phyloP scores from a whole-genome alignment of 805 yeast genomes.

The Kuraishia floccosa region DNA sequence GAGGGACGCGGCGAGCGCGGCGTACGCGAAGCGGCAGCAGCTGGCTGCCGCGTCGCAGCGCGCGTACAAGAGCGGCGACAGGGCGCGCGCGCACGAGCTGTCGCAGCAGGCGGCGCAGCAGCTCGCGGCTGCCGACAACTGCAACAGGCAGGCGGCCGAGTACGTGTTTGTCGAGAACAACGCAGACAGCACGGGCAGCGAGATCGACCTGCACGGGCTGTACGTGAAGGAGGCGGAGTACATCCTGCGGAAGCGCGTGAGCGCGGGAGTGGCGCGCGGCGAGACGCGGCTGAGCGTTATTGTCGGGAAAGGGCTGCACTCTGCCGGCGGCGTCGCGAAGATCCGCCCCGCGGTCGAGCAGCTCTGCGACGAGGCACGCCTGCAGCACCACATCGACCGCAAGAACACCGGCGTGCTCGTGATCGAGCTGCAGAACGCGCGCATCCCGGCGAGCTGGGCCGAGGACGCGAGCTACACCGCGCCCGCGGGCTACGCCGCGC shows the following conservation, averaged over 20 bases:
- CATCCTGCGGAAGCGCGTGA: slow-evolving; percentile 61
- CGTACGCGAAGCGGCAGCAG: slow-evolving; percentile 42
- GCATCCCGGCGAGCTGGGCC: slow-evolving; percentile 26
- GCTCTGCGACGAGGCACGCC: slow-evolving; percentile 54
- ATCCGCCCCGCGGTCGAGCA: slow-evolving; percentile 82
- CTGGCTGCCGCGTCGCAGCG: slow-evolving; percentile 59
- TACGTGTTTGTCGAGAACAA: slow-evolving; percentile 84
- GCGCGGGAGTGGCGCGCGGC: slow-evolving; percentile 43
- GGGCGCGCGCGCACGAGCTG: slow-evolving; percentile 57
- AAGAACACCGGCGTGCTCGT: slow-evolving; percentile 75
- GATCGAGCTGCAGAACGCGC: slow-evolving; percentile 45
- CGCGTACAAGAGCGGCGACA: slow-evolving; percentile 71
- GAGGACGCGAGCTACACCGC: slow-evolving; percentile 13
- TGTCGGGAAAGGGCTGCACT: slow-evolving; percentile 90
- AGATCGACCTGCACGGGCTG: slow-evolving; percentile 89
- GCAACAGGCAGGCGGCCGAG: slow-evolving; percentile 77
- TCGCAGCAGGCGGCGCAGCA: slow-evolving; percentile 60
- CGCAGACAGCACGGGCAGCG: slow-evolving; percentile 73
- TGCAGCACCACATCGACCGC: slow-evolving; percentile 50
- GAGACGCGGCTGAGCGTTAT: slow-evolving; percentile 66
- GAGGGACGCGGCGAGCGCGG: slow-evolving; percentile 58
- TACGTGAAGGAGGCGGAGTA: slow-evolving; percentile 82
- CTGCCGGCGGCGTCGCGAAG: slow-evolving; percentile 73
- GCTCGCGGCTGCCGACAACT: slow-evolving; percentile 48
- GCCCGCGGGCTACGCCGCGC: slow-evolving; percentile 5